Base-by-base conservation (phyloP, 2,329 filamentous ascomycete genomes). In the Phyllosticta citrichinensis region DNA sequence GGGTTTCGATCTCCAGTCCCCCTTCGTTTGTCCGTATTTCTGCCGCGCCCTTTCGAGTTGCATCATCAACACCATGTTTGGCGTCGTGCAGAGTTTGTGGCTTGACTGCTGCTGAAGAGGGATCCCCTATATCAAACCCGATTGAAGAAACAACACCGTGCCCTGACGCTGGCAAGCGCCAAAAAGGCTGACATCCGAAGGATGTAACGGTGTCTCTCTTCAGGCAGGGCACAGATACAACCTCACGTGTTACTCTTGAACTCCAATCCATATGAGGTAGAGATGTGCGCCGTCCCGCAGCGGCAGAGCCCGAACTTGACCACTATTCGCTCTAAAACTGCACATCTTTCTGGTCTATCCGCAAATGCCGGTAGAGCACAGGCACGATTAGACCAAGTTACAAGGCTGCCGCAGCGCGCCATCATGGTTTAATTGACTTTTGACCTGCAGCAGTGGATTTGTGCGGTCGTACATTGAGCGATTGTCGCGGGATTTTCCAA, bases 311-410 rank as follows among this genome's bases (percentile, higher is more conserved):
- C 58, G 58, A 35, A 40, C 33, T 40, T 12, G 33, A 40, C 33
- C 58, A 60, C 52, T 52, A 60, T 60, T 35, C 55, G 58, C 58
- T 60, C 58, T 55, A 60, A 52, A 60, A 60, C 58, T 55, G 58
- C 35, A 14, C 33, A 40, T 40, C 58, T 30, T 30, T 27, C 51
- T 60, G 58, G 58, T 53, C 58, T 60, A 53, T 24, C 50, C 24
- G 58, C 58, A 40, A 14, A 14, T 40, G 33, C 12, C 33, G 33
- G 12, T 5, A 40, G 33, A 40, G 33, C 51, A 52, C 51, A 20
- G 51, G 19, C n/a, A 52, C 51, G n/a, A 52, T 11, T 14, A 6
- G 51, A 24, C 33, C 19, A 52, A 24, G 51, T 20, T n/a, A 52
- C 51, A 52, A 52, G 51, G 51, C 19, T 24, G 17, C 10, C 10